These are phyloP conservation scores for Tylopilus sp. DNA, from an alignment of 768 basidiomycete species.

Conservation along the genomic window DNA sequence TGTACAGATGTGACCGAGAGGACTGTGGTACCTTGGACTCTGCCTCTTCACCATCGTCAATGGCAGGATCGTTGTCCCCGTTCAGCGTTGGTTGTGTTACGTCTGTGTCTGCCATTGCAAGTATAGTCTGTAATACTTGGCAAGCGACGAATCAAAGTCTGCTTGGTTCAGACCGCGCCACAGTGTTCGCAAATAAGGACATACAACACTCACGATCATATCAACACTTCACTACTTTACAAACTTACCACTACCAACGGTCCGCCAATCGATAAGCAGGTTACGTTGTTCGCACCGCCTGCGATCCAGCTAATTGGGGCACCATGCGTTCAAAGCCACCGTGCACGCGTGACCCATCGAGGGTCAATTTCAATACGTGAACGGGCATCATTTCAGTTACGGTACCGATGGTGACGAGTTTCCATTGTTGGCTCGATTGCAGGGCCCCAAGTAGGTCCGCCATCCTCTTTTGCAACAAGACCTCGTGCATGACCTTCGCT, in stretches of 20 bases:
- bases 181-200: constrained; percentile 24
- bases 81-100: constrained; percentile 39
- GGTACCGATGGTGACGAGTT: constrained; percentile 29
- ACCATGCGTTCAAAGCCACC: constrained; percentile 13
- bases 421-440: constrained; percentile 17
- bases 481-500: constrained; percentile 23
- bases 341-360: constrained; percentile 23
- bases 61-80: constrained; percentile 23
- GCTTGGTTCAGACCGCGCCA: constrained; percentile 18
- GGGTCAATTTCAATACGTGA: constrained; percentile 20
- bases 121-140: constrained; percentile 13
- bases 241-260: too few species aligned
- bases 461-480: constrained; percentile 17
- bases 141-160: constrained; percentile 22
- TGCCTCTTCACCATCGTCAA: constrained; percentile 62
- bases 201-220: constrained; percentile 16
- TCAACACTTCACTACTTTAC: too few species aligned
- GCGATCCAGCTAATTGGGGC: constrained; percentile 1
- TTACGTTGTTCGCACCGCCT: not conserved
- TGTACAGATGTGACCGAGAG: constrained; percentile 4
- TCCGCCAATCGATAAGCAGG: constrained; percentile 5
- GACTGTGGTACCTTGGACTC: constrained; percentile 50
- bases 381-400: constrained; percentile 31
- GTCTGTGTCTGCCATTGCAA: constrained; percentile 51
- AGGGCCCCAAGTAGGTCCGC: not conserved